Conservation (phyloP, 352 stramenopile genomes). For the Globisporangium mamillatum region DNA sequence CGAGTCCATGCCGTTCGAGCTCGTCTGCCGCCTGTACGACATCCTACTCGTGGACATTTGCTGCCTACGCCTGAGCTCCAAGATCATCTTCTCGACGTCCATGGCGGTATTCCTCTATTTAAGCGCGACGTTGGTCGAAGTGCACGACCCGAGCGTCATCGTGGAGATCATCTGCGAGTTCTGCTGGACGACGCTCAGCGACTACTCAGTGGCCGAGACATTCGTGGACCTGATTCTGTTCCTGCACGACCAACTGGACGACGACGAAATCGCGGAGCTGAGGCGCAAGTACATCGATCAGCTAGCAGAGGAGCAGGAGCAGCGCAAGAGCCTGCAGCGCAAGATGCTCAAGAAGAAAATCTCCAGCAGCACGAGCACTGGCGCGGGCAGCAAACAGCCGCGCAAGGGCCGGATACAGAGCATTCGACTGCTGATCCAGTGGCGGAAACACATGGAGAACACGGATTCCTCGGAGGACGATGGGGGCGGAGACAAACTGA, state of each 20-base stretch:
- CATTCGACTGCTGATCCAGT: slow-evolving; percentile 75
- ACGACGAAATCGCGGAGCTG: slow-evolving; percentile 50
- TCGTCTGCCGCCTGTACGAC: slow-evolving; percentile 77
- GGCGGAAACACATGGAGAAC: slow-evolving; percentile 40
- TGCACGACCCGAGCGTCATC: slow-evolving; percentile 70
- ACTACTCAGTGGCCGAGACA: slow-evolving; percentile 69
- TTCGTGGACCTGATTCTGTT: slow-evolving; percentile 77
- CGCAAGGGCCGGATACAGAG: slow-evolving; percentile 51
- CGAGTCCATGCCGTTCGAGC: slow-evolving; percentile 77
- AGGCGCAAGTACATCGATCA: slow-evolving; percentile 56
- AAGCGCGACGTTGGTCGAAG: slow-evolving; percentile 62
- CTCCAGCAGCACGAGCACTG: slow-evolving; percentile 19
- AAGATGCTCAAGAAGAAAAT: slow-evolving; percentile 41
- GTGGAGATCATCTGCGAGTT: slow-evolving; percentile 81
- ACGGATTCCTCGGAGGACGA: slow-evolving; percentile 16
- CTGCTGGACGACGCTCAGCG: slow-evolving; percentile 62
- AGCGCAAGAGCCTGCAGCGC: slow-evolving; percentile 48
- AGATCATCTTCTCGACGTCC: slow-evolving; percentile 76
- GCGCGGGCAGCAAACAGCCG: slow-evolving; percentile 19
- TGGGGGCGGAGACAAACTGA: slow-evolving; percentile 12
- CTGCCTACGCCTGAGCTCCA: slow-evolving; percentile 42
- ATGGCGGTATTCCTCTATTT: slow-evolving; percentile 75
- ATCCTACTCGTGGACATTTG: slow-evolving; percentile 74
- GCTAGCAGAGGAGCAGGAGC: slow-evolving; percentile 54
- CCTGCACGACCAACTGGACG: slow-evolving; percentile 59